A percentile compares a stretch with the other conserved stretches of the same genome.
Evolutionary conservation across 768 basidiomycete genomes (phyloP).

Genomic region (Phylloporus scabripes): DNA sequence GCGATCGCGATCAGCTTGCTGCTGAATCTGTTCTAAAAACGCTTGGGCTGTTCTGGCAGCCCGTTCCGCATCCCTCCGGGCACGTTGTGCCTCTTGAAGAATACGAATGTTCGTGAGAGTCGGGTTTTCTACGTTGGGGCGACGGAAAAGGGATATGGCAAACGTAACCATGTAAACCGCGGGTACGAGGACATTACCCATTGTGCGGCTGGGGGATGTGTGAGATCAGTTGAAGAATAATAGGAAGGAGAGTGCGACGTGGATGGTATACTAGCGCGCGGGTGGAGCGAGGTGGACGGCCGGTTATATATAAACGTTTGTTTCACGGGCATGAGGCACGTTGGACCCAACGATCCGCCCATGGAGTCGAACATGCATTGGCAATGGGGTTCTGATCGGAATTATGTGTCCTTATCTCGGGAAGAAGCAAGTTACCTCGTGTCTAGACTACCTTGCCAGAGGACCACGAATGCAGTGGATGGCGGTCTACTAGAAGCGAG

Average conservation of each 20-base stretch:
- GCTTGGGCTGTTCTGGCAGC: neutral
- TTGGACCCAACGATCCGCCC: neutral
- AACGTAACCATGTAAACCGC: neutral
- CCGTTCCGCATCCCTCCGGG: constrained; percentile 1
- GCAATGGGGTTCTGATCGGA: neutral
- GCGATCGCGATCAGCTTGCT: constrained; percentile 5
- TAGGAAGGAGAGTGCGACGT: neutral
- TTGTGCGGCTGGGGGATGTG: neutral
- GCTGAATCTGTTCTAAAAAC: neutral
- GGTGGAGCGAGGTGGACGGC: too few species aligned
- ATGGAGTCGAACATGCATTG: too few species aligned
- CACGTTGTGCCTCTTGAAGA: constrained; percentile 5
- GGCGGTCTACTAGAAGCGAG: too few species aligned
- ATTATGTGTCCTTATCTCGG: neutral
- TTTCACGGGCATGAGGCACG: neutral
- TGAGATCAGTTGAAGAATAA: neutral
- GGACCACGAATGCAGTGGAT: too few species aligned
- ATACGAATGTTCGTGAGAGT: constrained; percentile 5
- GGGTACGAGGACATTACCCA: neutral
- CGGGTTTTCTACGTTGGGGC: constrained; percentile 9
- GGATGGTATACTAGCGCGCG: too few species aligned
- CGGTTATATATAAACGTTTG: neutral
- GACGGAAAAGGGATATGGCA: neutral
- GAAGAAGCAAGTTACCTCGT: neutral
- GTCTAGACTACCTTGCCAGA: neutral